Evolutionary conservation across 192 early-diverging fungal genomes (phyloP), one percentile per base, ranked within the genome.

Genomic region (Cetraspora pellucida): DNA sequence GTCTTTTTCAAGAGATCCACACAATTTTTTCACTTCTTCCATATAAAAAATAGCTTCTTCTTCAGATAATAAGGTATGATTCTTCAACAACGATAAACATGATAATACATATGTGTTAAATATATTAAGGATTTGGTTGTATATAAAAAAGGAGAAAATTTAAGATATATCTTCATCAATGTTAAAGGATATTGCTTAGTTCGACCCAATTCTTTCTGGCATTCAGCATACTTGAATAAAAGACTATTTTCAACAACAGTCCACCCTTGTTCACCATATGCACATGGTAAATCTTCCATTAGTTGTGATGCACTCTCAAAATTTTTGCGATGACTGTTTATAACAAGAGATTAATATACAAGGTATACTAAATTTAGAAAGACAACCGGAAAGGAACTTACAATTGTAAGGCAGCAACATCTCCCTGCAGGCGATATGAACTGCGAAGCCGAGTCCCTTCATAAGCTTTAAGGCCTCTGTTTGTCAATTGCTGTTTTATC

Each of bases 341-440:
- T 11, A 25, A 3, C 2, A 31, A n/a, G 7, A 10, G 46, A 68
- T 10, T 10, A 68, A 28, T 45, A 25, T 1, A 5, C 21, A 46
- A 71, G 14, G 13, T 19, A 47, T 43, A 16, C 5, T 25, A 25
- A 52, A 27, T 52, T 3, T 13, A 25, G 3, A 27, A 70, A 23
- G 11, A 52, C 1, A 70, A 52, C 11, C 13, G 10, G 17, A 58
- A 37, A 14, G 11, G 17, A 30, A 47, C 89, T 81, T 89, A 94
- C 93, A 88, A 95, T 80, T 91, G 86, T 9, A 96, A 80, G 7
- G 87, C 80, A 2, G 93, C 94, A 54, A 95, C 88, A 78, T 96
- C 95, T 2, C 89, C 87, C 61, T 91, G 92, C 23, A 95, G 64
- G 31, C 89, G 82, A 28, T 88, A 70, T 2, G 88, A 85, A 5